phyloP scores from a whole-genome alignment of 768 basidiomycete species.

The Grammothele lineata region DNA sequence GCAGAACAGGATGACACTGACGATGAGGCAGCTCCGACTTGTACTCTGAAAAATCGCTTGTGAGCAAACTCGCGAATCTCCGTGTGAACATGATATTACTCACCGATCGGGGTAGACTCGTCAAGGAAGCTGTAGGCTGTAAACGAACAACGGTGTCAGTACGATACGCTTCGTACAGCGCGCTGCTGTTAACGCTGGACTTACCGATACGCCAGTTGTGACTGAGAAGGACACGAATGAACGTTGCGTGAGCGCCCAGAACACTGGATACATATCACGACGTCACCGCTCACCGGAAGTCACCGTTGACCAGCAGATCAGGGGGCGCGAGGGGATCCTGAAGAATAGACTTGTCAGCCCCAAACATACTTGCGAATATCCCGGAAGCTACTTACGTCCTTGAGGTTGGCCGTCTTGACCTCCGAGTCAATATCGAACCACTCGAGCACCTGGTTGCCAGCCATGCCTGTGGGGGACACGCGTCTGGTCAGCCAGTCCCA shows the following conservation, averaged over 20 bases:
- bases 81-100: constrained; percentile 2
- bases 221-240: constrained; percentile 13
- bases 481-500: too few relatives aligned
- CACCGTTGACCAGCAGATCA: constrained; percentile 35
- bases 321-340: constrained; percentile 35
- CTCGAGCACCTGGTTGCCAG: constrained; percentile 60
- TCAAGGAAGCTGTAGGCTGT: constrained; percentile 30
- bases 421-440: constrained; percentile 58
- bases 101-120: constrained; percentile 29
- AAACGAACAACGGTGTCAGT: too few relatives aligned
- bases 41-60: constrained; percentile 22
- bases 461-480: constrained; percentile 34
- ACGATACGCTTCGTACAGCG: too few relatives aligned
- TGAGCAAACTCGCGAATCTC: too few relatives aligned
- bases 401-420: constrained; percentile 46
- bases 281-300: constrained; percentile 45
- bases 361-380: neutral
- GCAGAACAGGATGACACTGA: constrained; percentile 11
- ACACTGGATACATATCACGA: constrained; percentile 1
- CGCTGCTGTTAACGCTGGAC: constrained; percentile 22
- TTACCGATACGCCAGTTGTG: constrained; percentile 32
- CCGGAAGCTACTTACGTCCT: constrained; percentile 23
- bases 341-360: neutral
- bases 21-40: constrained; percentile 28
- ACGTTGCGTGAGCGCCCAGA: too few relatives aligned